phyloP scores from a whole-genome alignment of 495 filamentous ascomycete species.

The Xylaria grammica region DNA sequence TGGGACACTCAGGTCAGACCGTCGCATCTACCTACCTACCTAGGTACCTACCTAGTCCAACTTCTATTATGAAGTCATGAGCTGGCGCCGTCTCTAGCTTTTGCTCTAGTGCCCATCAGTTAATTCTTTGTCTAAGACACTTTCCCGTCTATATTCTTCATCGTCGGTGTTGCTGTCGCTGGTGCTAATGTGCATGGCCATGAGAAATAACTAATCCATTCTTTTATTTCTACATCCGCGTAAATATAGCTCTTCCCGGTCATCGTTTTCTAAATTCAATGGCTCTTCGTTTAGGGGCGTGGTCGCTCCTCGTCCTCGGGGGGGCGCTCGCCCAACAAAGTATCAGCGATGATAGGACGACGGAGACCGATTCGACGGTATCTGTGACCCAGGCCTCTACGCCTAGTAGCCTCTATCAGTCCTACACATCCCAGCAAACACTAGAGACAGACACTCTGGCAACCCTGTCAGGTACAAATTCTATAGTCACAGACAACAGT shows the following conservation, averaged over 20 bases:
- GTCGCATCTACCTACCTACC: too few species aligned
- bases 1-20: not conserved
- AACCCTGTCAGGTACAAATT: constrained; percentile 24
- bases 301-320: constrained; percentile 25
- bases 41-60: too few species aligned
- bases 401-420: constrained; percentile 46
- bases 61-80: not conserved
- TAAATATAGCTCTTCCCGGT: constrained; percentile 9
- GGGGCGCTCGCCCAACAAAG: constrained; percentile 31
- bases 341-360: constrained; percentile 40
- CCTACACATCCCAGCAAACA: constrained; percentile 42
- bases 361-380: constrained; percentile 39
- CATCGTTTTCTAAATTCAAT: constrained; percentile 19
- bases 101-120: not conserved
- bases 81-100: not conserved
- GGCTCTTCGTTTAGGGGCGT: constrained; percentile 28
- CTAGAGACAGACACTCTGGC: constrained; percentile 32
- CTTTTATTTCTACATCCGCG: not conserved
- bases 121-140: not conserved
- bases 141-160: not conserved
- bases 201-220: not conserved
- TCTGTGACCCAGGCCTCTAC: constrained; percentile 27
- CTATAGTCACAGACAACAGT: constrained; percentile 46
- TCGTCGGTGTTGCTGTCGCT: not conserved
- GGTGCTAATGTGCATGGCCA: not conserved